Evolutionary conservation across 73 alveolate species (phyloP), one percentile per base, ranked within the genome.

Genomic region (Paramecium sexaurelia): DNA sequence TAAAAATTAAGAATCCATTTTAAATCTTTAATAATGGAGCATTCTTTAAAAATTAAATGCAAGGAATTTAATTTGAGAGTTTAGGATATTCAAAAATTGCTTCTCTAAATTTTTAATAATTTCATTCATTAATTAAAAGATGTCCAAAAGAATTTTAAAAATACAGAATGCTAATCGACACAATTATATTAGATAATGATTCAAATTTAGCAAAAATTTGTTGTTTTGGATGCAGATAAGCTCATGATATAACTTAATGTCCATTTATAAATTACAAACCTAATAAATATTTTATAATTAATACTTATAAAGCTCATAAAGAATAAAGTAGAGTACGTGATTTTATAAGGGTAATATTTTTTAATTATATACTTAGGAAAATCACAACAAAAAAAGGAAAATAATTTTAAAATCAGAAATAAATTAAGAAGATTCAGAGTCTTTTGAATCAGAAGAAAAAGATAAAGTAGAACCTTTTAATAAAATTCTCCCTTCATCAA

Each of bases 121-220:
- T 61, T 61, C 26, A 61, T 61, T 29, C 20, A 32, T 61, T 61
- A 26, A 61, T 61, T 5, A 61, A 32, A 32, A 1, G 26, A 11
- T 61, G 41, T 61, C 83, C 83, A 29, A 61, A 24, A 26, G 83
- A 61, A 32, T 61, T 61, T 24, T 32, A 61, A 61, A 61, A 61
- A 29, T 61, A 61, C 43, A 61, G 83, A 32, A 61, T 61, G 83
- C 26, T 61, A 29, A 24, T 61, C 2, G 83, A 61, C 26, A 61
- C 83, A 3, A 61, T 61, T 13, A 11, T 61, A 1, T 29, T 61
- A 29, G 83, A 61, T 13, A 61, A 61, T 61, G 43, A 61, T 61
- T 26, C 39, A 29, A 0, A 61, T 11, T 61, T 61, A 20, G 83
- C 83, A 8, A 61, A 61, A 0, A 61, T 61, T 61, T 26, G 15